These are phyloP conservation scores for Hypoxylon sp. DNA, from an alignment of 2,329 filamentous ascomycete species.

Conservation along the genomic window DNA sequence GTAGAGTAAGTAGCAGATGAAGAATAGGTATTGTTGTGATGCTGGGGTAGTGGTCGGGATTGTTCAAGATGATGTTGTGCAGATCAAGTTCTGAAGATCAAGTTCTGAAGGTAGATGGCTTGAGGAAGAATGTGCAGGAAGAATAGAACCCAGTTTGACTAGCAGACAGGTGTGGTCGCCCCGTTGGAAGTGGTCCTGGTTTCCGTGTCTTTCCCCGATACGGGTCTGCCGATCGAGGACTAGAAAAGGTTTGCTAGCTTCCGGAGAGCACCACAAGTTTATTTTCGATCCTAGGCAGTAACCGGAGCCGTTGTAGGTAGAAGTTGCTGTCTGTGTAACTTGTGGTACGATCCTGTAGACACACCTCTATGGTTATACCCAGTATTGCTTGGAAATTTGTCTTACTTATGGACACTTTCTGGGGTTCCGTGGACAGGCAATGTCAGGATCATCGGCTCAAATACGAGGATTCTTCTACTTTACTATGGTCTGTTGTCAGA, in stretches of 20 bases:
- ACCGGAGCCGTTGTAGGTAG: neutral
- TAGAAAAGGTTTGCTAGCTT: neutral
- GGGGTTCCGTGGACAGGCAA: slow-evolving; percentile 25
- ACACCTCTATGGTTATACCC: neutral
- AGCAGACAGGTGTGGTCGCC: neutral
- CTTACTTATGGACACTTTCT: slow-evolving; percentile 28
- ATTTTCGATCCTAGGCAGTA: neutral
- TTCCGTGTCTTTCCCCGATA: neutral
- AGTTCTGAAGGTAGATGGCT: neutral
- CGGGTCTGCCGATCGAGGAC: neutral
- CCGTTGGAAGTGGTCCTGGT: neutral
- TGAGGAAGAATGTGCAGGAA: slow-evolving; percentile 2
- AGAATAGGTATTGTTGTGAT: neutral
- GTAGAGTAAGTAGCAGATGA: neutral
- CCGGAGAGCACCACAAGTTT: neutral
- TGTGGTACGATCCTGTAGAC: neutral
- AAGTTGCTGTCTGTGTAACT: neutral
- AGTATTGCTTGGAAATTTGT: slow-evolving; percentile 8
- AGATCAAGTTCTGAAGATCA: neutral
- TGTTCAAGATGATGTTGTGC: slow-evolving; percentile 13
- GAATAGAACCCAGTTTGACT: neutral
- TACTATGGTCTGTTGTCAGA: slow-evolving; percentile 32
- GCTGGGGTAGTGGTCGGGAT: neutral
- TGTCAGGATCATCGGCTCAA: slow-evolving; percentile 39
- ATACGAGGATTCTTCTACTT: slow-evolving; percentile 33